These are phyloP conservation scores for Dictyostelium brefeldianum DNA, from an alignment of 78 protist species.

Conservation along the genomic window DNA sequence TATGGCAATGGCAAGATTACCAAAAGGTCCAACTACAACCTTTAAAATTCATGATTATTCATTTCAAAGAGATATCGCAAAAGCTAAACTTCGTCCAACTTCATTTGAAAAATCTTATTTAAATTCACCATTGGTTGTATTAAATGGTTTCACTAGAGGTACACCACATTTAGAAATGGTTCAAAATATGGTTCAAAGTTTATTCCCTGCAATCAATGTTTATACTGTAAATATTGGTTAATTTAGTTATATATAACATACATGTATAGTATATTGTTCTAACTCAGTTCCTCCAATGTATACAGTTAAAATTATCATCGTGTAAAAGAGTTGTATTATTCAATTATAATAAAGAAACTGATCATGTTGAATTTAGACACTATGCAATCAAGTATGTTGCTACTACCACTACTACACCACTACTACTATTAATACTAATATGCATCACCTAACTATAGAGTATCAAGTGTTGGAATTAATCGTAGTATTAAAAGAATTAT, in stretches of 20 bases:
- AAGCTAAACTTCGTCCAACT: conserved; percentile 41
- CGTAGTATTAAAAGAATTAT: conserved; percentile 78
- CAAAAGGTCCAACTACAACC: conserved; percentile 92
- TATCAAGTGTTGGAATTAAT: conserved; percentile 81
- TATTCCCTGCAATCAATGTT: conserved; percentile 93
- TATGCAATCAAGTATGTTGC: conserved; percentile 56
- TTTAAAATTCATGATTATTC: conserved; percentile 81
- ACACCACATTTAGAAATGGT: conserved; percentile 77
- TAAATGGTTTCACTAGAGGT: conserved; percentile 86
- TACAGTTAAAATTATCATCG: conserved; percentile 40
- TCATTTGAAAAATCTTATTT: not conserved
- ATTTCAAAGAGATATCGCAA: conserved; percentile 68
- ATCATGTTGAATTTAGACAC: conserved; percentile 86
- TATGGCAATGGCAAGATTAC: conserved; percentile 80
- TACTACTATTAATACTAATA: not conserved
- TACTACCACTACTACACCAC: too few species aligned
- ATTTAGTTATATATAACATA: too few species aligned
- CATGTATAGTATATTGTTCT: not conserved
- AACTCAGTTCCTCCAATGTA: not conserved
- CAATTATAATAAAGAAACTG: conserved; percentile 63
- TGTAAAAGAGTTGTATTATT: conserved; percentile 80
- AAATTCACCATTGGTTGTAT: conserved; percentile 76
- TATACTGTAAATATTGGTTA: conserved; percentile 71
- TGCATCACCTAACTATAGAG: too few species aligned
- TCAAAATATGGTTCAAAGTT: conserved; percentile 86